These are phyloP conservation scores for Cyathus striatus DNA, from an alignment of 768 basidiomycete genomes.

Conservation along the genomic window DNA sequence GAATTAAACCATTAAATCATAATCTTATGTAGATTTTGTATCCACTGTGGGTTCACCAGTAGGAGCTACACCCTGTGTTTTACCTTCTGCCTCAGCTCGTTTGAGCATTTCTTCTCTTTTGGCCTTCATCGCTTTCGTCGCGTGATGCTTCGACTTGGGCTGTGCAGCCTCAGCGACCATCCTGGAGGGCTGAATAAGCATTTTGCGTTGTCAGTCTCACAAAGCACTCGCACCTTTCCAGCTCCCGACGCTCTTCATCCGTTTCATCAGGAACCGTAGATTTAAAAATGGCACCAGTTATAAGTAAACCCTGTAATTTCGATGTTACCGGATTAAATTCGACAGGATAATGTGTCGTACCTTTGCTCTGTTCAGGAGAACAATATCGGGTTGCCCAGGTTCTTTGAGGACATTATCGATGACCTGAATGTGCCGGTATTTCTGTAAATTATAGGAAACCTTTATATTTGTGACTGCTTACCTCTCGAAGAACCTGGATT, in stretches of 20 bases:
- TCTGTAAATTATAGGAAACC: too few species aligned
- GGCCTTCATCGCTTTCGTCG: conserved; percentile 27
- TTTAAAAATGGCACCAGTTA: conserved; percentile 90
- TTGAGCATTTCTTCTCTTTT: conserved; percentile 35
- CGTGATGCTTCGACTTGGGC: conserved; percentile 57
- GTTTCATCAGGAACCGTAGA: conserved; percentile 79
- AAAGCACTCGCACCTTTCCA: conserved; percentile 89
- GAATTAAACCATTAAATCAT: too few species aligned
- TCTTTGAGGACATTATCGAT: conserved; percentile 86
- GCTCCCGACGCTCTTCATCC: conserved; percentile 89
- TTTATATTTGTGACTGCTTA: conserved; percentile 6
- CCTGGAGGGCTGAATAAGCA: conserved; percentile 27
- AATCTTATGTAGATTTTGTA: too few species aligned
- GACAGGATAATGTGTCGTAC: too few species aligned
- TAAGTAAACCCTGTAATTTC: conserved; percentile 78
- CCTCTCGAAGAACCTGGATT: conserved; percentile 79
- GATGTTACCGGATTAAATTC: too few species aligned
- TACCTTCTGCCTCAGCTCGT: conserved; percentile 18
- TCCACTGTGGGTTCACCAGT: conserved; percentile 1
- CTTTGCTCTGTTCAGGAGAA: conserved; percentile 81
- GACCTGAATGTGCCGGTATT: conserved; percentile 42
- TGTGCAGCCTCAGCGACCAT: conserved; percentile 86
- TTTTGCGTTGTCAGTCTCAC: too few species aligned
- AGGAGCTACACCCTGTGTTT: conserved; percentile 2
- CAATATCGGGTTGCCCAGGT: conserved; percentile 61